Percentiles rank a stretch among this genome's conserved stretches.
These are phyloP conservation scores for Neurospora sp. DNA, from an alignment of 495 filamentous ascomycete species.

Conservation along the genomic window DNA sequence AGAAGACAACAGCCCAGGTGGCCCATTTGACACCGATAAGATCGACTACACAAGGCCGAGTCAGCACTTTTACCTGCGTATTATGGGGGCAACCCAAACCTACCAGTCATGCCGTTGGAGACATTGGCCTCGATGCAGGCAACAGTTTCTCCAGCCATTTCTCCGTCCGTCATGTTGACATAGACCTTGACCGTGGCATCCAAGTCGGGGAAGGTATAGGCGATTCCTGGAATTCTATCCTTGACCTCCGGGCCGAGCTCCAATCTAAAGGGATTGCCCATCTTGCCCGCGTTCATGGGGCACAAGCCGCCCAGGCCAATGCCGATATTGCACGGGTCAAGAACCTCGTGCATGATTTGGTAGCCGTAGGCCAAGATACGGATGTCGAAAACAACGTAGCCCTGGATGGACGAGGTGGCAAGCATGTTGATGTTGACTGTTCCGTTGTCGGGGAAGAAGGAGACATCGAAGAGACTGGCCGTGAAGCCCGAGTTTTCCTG, in stretches of 20 bases:
- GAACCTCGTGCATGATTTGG: conserved; percentile 45
- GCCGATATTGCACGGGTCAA: conserved; percentile 64
- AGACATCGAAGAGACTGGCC: conserved; percentile 72
- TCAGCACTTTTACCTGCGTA: not conserved
- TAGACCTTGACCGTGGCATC: conserved; percentile 77
- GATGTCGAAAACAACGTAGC: conserved; percentile 73
- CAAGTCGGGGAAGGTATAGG: conserved; percentile 84
- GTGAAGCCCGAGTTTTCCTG: conserved; percentile 71
- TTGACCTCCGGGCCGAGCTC: conserved; percentile 46
- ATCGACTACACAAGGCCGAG: conserved; percentile 43
- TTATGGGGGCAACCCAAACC: not conserved
- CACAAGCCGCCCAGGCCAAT: conserved; percentile 62
- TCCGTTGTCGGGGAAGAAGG: conserved; percentile 66
- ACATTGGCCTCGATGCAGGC: conserved; percentile 84
- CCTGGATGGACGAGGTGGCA: conserved; percentile 75
- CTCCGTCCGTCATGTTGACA: conserved; percentile 55
- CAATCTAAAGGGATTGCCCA: conserved; percentile 64
- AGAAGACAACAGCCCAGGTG: conserved; percentile 74
- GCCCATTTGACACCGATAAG: conserved; percentile 82
- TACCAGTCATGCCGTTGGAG: conserved; percentile 76
- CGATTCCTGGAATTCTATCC: conserved; percentile 65
- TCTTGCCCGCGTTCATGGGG: conserved; percentile 82
- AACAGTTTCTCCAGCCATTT: conserved; percentile 43
- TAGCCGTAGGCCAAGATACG: conserved; percentile 76
- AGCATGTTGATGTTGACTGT: conserved; percentile 65